Evolutionary conservation across 176 grass and related monocot genomes (phyloP), one percentile per base, ranked within the genome.

Genomic region (Hyparrhenia diplandra): DNA sequence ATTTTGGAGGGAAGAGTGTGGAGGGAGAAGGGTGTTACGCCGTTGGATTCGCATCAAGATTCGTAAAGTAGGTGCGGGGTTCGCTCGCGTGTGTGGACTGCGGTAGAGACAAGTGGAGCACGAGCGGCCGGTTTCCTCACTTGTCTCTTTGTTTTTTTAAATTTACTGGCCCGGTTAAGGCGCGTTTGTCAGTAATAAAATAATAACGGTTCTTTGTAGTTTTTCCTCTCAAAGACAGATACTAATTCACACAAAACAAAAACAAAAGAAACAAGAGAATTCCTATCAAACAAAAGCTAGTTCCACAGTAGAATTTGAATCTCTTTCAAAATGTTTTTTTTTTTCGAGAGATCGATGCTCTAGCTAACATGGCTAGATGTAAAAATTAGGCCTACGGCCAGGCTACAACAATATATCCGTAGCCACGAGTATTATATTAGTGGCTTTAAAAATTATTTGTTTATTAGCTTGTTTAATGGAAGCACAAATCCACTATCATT

Each of bases 31-130:
- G 60, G 20, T 23, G 18, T 10, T 7, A 5, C 2, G 3, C 2
- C 78, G 78, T 72, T 20, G 23, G 83, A 85, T 89, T 6, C 13
- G 74, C 67, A 40, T 90, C 29, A 6, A 51, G 83, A 90, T 86
- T 86, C 79, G 74, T 30, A 74, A 2, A 42, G 25, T 82, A 5
- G 61, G 73, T 85, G 31, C 57, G 5, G 23, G 32, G 47, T 71
- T 13, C 42, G 27, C 36, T 71, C 5, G 3, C 64, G 39, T 64
- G 52, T 69, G 76, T 51, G 81, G 58, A 29, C 65, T 77, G 73
- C 40, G 30, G 88, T 82, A 25, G 59, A 85, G 83, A 86, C 83
- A 83, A 74, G 79, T 73, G 83, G 67, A 69, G 83, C 29, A 60
- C 47, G 67, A 72, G 66, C 16, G 36, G 45, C 58, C 12, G 9